Evolutionary conservation across 1,284 basidiomycete genomes (phyloP), one percentile per base, ranked within the genome.

Genomic region (Afroboletus lepidellus): DNA sequence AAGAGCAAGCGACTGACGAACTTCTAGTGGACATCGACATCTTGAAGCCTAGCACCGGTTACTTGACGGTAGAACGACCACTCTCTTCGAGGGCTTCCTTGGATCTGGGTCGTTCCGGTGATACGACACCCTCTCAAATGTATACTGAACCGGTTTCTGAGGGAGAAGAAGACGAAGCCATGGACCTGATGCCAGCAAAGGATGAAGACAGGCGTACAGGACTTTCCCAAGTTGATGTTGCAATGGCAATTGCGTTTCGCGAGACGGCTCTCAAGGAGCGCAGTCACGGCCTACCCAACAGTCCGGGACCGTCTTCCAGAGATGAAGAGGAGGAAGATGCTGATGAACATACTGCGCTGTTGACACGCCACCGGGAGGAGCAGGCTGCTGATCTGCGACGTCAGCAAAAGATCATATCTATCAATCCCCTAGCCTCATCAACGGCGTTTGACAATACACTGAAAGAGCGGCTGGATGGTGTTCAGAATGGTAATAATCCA

Each of bases 61-160:
- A 86, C 60, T 72, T 88, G 59, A 79, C 78, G 27, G 91, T 95
- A 60, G 88, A 92, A 63, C 85, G 93, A 18, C 93, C 91, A 8
- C 61, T 70, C 3, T 72, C 76, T 13, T 74, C 72, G 8, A 79
- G 76, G 58, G 71, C 72, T 46, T 76, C 77, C 23, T 76, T 74
- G 23, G 76, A 74, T 16, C 69, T 63, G 8, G 63, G 61, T 44
- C 71, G 64, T 43, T 79, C 81, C 0, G 79, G 80, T n/a, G 79
- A 79, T 16, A 60, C 73, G 6, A 71, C 68, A 8, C 81, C 84
- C 0, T 79, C 78, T n/a, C 70, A 72, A 38, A 66, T 72, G 13
- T 96, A 96, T 64, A 77, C 82, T 25, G 94, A 97, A 65, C 94
- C 94, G 1, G 74, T 92, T 6, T 95, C 92, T 2, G 94, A 97